Conservation (phyloP, 306 rosid species). For the Inga laurina region DNA sequence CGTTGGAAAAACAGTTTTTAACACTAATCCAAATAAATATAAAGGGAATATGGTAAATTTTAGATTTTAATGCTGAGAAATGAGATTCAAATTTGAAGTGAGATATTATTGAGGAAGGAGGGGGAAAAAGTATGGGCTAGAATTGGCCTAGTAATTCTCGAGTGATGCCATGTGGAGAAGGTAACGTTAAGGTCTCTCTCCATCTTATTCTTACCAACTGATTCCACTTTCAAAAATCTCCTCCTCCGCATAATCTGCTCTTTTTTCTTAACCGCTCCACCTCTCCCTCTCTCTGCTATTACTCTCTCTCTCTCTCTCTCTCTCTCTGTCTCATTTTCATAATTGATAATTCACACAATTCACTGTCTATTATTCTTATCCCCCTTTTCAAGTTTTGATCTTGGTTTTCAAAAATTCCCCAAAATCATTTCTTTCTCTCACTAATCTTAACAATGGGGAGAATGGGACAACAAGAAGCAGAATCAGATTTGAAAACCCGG, state of each 20-base stretch:
- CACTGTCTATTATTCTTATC: constrained; percentile 31
- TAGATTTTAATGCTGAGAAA: background rate
- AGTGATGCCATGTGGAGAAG: constrained; percentile 46
- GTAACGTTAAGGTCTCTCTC: constrained; percentile 40
- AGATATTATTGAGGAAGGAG: background rate
- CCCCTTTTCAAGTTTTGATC: constrained; percentile 45
- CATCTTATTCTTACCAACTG: constrained; percentile 57
- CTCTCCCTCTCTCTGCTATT: constrained; percentile 48
- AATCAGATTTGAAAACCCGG: constrained; percentile 62
- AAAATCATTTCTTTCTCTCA: background rate
- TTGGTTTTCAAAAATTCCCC: constrained; percentile 28
- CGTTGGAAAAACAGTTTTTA: too few species aligned
- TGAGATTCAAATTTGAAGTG: background rate
- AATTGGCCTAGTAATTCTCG: constrained; percentile 22
- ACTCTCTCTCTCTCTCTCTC: background rate
- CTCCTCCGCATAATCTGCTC: constrained; percentile 63
- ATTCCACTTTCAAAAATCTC: constrained; percentile 54
- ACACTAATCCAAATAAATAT: too few species aligned
- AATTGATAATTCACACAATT: constrained; percentile 25
- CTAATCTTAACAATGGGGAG: constrained; percentile 34
- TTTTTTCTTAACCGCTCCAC: constrained; percentile 74
- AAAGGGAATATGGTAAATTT: background rate
- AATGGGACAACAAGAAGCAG: constrained; percentile 63
- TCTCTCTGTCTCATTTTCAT: background rate
- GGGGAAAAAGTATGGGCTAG: constrained; percentile 12